Evolutionary conservation across 2,329 filamentous ascomycete genomes (phyloP).

Genomic region (Didymellaceae sp.): DNA sequence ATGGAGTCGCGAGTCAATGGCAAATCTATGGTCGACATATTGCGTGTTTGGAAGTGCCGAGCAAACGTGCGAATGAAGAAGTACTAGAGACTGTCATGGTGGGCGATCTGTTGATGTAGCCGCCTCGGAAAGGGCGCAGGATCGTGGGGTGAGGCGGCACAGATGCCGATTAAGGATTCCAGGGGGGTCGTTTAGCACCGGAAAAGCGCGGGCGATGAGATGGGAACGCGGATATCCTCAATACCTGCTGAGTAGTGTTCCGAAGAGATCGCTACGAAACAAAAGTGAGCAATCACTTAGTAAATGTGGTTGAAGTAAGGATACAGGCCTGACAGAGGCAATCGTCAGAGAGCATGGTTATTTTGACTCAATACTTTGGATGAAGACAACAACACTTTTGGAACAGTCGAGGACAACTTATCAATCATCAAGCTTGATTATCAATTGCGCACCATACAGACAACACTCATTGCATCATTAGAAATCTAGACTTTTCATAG

Average conservation of each 20-base stretch:
- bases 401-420: background rate
- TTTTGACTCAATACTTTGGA: no score
- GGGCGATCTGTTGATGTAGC: conserved; percentile 1
- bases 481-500: background rate
- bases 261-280: no score
- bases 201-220: conserved; percentile 2
- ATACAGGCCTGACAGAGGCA: background rate
- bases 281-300: no score
- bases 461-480: conserved; percentile 4
- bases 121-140: conserved; percentile 13
- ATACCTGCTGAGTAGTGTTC: no score
- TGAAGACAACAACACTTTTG: no score
- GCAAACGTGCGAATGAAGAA: background rate
- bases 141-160: conserved; percentile 9
- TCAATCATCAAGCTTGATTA: background rate
- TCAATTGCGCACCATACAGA: background rate
- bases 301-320: no score
- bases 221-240: no score
- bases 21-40: conserved; percentile 46
- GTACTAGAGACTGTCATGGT: conserved; percentile 11
- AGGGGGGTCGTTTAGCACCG: conserved; percentile 7
- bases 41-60: background rate
- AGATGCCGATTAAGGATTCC: background rate
- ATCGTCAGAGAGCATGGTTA: no score
- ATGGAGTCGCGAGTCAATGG: conserved; percentile 78